These are phyloP conservation scores for Onygenales sp. DNA, from an alignment of 2,329 filamentous ascomycete species.

Conservation along the genomic window DNA sequence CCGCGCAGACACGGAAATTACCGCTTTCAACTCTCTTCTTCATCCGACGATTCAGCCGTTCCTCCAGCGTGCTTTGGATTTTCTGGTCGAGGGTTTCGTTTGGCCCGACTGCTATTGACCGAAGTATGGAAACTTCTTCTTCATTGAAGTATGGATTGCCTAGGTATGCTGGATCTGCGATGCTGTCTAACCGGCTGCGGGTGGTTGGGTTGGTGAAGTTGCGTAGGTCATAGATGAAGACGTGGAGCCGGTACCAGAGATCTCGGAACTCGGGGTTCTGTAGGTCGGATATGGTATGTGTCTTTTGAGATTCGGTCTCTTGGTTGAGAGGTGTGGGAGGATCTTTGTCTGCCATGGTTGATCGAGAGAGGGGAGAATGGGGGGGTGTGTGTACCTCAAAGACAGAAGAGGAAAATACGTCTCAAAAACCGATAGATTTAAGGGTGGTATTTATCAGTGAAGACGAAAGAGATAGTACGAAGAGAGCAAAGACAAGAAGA, in stretches of 20 bases:
- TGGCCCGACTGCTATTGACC: not conserved
- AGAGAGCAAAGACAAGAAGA: no score
- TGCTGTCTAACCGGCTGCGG: constrained; percentile 11
- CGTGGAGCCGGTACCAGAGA: constrained; percentile 17
- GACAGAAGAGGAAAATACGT: no score
- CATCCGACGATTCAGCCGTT: constrained; percentile 18
- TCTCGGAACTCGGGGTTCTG: no score
- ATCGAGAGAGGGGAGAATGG: no score
- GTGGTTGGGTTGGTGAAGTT: constrained; percentile 12
- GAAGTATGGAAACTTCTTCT: constrained; percentile 10
- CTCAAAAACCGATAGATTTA: no score
- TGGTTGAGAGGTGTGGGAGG: no score
- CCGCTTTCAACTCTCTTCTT: constrained; percentile 20
- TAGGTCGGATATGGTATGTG: no score
- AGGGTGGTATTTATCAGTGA: no score
- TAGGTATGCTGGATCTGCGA: constrained; percentile 15
- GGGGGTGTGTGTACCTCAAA: no score
- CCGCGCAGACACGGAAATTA: constrained; percentile 25
- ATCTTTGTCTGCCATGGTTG: no score
- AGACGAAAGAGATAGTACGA: no score
- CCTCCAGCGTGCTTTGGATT: constrained; percentile 13
- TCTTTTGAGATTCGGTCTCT: no score
- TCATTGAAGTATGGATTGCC: constrained; percentile 16
- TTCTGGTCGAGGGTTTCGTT: constrained; percentile 11
- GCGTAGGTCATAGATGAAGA: constrained; percentile 16